A percentile compares a stretch with the other conserved stretches of the same genome.
These are phyloP conservation scores for Carex littledalei DNA, from an alignment of 176 grass and related monocot species.

Conservation along the genomic window DNA sequence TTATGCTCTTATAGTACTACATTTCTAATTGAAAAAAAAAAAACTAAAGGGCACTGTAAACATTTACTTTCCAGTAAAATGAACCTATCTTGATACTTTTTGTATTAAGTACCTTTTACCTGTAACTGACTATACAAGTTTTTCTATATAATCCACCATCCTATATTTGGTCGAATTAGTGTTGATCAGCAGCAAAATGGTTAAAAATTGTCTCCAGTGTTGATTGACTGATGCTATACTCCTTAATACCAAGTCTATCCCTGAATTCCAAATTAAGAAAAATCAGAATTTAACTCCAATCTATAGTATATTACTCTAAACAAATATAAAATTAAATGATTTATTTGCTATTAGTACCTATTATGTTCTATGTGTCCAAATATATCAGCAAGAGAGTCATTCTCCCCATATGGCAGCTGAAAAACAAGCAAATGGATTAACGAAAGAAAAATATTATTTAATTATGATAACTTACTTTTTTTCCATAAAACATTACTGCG, in stretches of 20 bases:
- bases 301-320: neutral
- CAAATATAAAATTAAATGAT: neutral
- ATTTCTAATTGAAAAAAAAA: neutral
- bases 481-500: neutral
- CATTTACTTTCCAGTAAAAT: neutral
- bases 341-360: conserved; percentile 20
- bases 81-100: neutral
- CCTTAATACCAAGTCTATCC: conserved; percentile 42
- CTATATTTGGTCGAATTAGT: conserved; percentile 21
- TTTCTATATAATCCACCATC: neutral
- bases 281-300: neutral
- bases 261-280: conserved; percentile 18
- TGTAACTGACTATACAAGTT: neutral
- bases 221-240: conserved; percentile 52
- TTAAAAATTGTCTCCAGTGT: conserved; percentile 49
- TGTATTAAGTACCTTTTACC: neutral
- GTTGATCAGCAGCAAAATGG: conserved; percentile 39
- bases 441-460: conserved; percentile 1
- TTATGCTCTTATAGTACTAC: neutral
- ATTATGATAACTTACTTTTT: neutral
- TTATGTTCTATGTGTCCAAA: conserved; percentile 52
- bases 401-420: conserved; percentile 44
- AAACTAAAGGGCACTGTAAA: neutral
- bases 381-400: conserved; percentile 47
- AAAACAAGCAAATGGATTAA: neutral